phyloP scores from a whole-genome alignment of 768 basidiomycete genomes.

The Cubamyces lactineus region DNA sequence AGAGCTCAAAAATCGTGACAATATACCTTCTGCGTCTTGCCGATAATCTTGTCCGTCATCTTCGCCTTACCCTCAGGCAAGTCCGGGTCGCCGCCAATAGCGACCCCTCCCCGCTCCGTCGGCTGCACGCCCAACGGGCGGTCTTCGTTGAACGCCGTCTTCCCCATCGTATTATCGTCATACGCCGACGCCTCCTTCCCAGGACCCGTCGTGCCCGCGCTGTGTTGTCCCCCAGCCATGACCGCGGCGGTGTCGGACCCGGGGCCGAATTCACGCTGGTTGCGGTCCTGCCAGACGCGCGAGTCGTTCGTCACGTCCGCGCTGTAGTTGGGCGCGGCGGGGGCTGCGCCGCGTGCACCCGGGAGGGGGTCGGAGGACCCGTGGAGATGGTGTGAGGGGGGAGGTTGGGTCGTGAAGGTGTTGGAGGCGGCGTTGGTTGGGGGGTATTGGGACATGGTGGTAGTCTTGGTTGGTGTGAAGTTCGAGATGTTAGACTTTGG shows the following conservation, averaged over 20 bases:
- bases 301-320: constrained; percentile 42
- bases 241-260: constrained; percentile 27
- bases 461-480: too few relatives aligned
- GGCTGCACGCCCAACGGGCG: constrained; percentile 44
- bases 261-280: constrained; percentile 28
- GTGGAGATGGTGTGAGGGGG: constrained; percentile 50
- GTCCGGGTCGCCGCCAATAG: constrained; percentile 38
- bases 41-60: constrained; percentile 56
- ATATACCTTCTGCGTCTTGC: constrained; percentile 61
- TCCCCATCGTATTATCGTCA: background rate
- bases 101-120: constrained; percentile 42
- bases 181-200: background rate
- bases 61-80: constrained; percentile 45
- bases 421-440: background rate
- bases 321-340: constrained; percentile 41
- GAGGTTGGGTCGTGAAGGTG: constrained; percentile 26
- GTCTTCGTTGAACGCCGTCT: constrained; percentile 19
- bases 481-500: too few relatives aligned
- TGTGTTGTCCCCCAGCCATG: constrained; percentile 30
- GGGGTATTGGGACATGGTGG: constrained; percentile 17
- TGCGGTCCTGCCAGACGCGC: constrained; percentile 27
- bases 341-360: constrained; percentile 37
- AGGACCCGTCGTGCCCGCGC: background rate
- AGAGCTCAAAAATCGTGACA: too few relatives aligned
- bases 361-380: constrained; percentile 52